Base-by-base conservation (phyloP, 1,139 yeast genomes). In the Saccharomyces hybrid region DNA sequence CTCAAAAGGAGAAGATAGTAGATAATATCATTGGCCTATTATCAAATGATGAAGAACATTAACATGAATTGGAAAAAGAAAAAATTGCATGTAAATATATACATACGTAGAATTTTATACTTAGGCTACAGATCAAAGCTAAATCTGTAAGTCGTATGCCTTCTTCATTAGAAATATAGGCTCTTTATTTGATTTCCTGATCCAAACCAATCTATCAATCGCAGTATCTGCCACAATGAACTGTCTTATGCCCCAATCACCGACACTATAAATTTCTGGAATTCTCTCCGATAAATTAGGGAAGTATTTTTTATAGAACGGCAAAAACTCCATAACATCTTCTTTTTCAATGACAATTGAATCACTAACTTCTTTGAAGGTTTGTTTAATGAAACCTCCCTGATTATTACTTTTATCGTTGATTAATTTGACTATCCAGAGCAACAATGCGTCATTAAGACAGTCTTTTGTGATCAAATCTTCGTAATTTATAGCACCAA, bases 161-260 rank as follows among this genome's bases (percentile, higher is more conserved):
- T 20, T 38, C 11, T 38, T 38, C 25, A 38, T 38, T 20, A 38
- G 11, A 54, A 85, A 73, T 52, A 82, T 79, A 52, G 84, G 77
- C 61, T 85, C 91, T 51, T 79, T 79, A 52, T 81, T 84, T 55
- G 78, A 74, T 7, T 80, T 80, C 62, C 89, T 75, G 1, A 76
- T 77, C 72, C 83, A 85, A 41, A 82, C 77, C 6, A 84, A 68
- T 47, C 78, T 72, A 58, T 84, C 88, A 55, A 82, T 72, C 13
- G 85, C 76, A 46, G 78, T 78, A 31, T 83, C 85, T 42, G 88
- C 85, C 27, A 77, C 68, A 16, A 84, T 79, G 58, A 85, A 74
- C 56, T 76, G 78, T 54, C 80, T 78, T 5, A 84, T 78, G 1
- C 82, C 76, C 89, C 91, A 85, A 38, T 77, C 76, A 5, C 90